Percentiles rank a stretch among this genome's conserved stretches.
phyloP scores from a whole-genome alignment of 2,329 filamentous ascomycete genomes.

The Colletotrichum navitas region DNA sequence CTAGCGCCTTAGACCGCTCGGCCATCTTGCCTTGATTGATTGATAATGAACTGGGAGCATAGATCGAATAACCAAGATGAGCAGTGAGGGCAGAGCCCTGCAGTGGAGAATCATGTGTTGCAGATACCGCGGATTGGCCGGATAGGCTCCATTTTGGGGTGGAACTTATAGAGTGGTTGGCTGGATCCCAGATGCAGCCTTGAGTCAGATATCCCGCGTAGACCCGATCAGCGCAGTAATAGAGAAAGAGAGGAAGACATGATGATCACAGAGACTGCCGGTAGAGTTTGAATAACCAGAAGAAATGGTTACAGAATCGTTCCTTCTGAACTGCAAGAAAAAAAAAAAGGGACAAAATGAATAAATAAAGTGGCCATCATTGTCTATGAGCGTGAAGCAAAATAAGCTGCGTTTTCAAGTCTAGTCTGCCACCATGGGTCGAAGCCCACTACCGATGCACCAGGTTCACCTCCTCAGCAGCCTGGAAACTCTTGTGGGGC shows the following conservation, averaged over 20 bases:
- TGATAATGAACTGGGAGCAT: accelerated
- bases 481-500: no score
- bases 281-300: no score
- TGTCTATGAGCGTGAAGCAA: neutral
- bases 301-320: neutral
- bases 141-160: neutral
- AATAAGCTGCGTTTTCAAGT: neutral
- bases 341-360: accelerated
- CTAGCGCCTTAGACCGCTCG: slow-evolving; percentile 32
- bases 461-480: no score
- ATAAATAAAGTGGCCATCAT: neutral
- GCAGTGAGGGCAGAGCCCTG: neutral
- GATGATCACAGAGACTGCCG: neutral
- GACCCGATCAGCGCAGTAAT: neutral
- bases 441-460: neutral
- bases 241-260: no score
- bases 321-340: neutral
- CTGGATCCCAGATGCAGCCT: neutral
- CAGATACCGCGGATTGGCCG: slow-evolving; percentile 4
- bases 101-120: slow-evolving; percentile 10
- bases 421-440: neutral
- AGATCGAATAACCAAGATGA: no score
- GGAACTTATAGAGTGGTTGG: neutral
- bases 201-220: neutral
- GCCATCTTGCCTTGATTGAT: slow-evolving; percentile 16